These are phyloP conservation scores for Geotrichum aggregatum DNA, from an alignment of 1,139 yeast genomes.

Conservation along the genomic window DNA sequence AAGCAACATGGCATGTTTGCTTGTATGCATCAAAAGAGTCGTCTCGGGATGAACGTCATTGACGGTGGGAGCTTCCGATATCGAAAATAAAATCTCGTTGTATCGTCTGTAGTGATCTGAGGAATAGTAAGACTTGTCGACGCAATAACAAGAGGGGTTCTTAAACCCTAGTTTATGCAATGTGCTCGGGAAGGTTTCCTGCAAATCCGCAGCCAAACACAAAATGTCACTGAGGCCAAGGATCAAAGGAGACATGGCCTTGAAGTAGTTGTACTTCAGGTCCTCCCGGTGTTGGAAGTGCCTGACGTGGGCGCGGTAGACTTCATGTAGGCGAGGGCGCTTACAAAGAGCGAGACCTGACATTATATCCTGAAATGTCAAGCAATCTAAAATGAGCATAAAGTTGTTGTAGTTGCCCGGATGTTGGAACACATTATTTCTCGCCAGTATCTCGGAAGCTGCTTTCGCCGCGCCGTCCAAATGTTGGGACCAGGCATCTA, in stretches of 20 bases:
- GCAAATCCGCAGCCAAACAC: constrained; percentile 8
- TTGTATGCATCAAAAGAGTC: not conserved
- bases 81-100: not conserved
- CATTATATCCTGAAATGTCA: not conserved
- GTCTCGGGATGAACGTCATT: not conserved
- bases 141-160: not conserved
- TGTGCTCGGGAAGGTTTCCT: constrained; percentile 1
- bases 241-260: not conserved
- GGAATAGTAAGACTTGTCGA: constrained; percentile 1
- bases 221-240: not conserved
- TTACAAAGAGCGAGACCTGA: not conserved
- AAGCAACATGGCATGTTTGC: constrained; percentile 23
- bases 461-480: constrained; percentile 6
- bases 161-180: not conserved
- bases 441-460: not conserved
- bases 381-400: not conserved
- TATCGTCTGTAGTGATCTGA: not conserved
- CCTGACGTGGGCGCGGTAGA: not conserved
- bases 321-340: not conserved
- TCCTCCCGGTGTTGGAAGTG: not conserved
- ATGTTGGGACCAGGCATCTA: constrained; percentile 3
- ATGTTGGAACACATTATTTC: not conserved
- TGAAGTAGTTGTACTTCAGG: not conserved
- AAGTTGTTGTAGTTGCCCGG: not conserved
- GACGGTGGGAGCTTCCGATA: not conserved